Evolutionary conservation across 768 basidiomycete species (phyloP).

Genomic region (Xerocomellus dryophilus): DNA sequence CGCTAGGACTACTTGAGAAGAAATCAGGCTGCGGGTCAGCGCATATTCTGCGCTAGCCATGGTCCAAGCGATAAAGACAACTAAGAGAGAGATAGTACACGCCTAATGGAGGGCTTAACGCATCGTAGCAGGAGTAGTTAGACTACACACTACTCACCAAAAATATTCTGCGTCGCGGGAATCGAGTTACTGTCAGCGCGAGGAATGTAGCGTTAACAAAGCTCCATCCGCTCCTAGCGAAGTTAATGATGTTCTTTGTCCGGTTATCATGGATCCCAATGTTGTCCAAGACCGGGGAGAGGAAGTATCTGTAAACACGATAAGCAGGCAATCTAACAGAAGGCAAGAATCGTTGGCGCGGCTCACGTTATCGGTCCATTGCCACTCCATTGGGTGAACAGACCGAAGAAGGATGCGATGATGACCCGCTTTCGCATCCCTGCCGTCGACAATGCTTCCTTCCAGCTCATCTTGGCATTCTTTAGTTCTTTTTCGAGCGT

Average conservation of each 20-base stretch:
- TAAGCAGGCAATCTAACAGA: neutral
- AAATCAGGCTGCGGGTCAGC: neutral
- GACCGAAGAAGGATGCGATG: constrained; percentile 11
- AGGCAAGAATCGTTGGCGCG: too few species aligned
- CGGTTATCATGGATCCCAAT: constrained; percentile 13
- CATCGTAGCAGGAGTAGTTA: neutral
- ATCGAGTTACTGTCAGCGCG: neutral
- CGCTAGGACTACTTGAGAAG: constrained; percentile 12
- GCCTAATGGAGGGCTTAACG: neutral
- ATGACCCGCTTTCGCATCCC: constrained; percentile 19
- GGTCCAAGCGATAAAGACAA: constrained; percentile 18
- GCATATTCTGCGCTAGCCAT: constrained; percentile 20
- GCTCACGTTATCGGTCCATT: constrained; percentile 1
- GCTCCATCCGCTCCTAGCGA: neutral
- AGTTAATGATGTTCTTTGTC: constrained; percentile 14
- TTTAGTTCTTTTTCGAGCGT: constrained; percentile 39
- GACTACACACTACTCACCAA: constrained; percentile 8
- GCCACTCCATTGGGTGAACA: constrained; percentile 17
- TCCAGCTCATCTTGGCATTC: neutral
- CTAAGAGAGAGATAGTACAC: constrained; percentile 13
- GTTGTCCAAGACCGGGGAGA: constrained; percentile 7
- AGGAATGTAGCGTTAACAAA: neutral
- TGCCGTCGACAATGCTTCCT: neutral
- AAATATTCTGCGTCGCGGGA: constrained; percentile 3
- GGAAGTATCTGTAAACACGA: neutral